Conservation (phyloP, 1,284 basidiomycete genomes). For the Trichosporon asahii region DNA sequence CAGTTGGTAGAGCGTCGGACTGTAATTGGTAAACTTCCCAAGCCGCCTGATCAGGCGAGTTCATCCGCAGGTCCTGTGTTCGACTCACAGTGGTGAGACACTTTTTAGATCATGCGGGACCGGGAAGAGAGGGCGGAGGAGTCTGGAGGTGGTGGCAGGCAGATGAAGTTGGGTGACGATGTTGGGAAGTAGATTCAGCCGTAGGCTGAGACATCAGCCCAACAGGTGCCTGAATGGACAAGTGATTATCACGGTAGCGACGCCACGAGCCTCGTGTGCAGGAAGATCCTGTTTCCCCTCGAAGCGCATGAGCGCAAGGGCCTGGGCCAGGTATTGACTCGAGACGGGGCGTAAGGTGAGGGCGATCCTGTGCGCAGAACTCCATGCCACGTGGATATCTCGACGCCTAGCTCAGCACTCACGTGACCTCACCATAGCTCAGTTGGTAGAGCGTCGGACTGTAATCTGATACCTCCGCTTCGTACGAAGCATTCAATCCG, state of each 20-base stretch:
- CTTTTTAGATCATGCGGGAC: not conserved
- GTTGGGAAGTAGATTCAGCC: not conserved
- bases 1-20: not conserved
- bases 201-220: no score
- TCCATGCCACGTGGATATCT: not conserved
- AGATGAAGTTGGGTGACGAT: not conserved
- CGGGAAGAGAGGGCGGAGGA: not conserved
- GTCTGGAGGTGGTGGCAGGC: not conserved
- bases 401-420: not conserved
- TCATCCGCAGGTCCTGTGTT: constrained; percentile 1
- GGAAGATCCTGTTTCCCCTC: no score
- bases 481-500: not conserved
- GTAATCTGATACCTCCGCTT: not conserved
- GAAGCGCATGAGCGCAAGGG: no score
- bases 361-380: not conserved
- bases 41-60: no score
- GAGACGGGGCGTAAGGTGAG: no score
- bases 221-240: no score
- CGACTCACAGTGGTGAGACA: constrained; percentile 4
- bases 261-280: no score
- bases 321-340: no score
- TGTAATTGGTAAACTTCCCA: not conserved
- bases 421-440: constrained; percentile 4
- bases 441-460: constrained; percentile 4
- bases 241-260: no score